Base-by-base conservation (phyloP, 495 filamentous ascomycete genomes). In the Neurospora sp. region DNA sequence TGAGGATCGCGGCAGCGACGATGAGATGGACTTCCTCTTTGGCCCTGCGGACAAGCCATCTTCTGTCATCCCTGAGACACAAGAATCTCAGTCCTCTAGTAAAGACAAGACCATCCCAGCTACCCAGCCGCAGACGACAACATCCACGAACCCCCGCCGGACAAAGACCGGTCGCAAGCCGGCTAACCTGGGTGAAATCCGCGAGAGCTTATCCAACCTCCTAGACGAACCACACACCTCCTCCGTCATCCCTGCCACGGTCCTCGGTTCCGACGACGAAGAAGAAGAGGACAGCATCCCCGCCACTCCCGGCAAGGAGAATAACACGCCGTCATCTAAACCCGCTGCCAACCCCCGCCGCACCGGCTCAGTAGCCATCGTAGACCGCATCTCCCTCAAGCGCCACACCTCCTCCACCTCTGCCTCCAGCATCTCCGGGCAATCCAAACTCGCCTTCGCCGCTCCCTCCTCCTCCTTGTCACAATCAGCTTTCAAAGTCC, bases 341-440 rank as follows among this genome's bases (percentile, higher is more conserved):
- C 27, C 27, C 27, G 27, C 27, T 27, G 27, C 27, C 27, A 75
- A 75, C 74, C 82, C 81, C 27, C 82, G 81, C 5, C 79, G 77
- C 22, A 82, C 85, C 70, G 74, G 73, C 14, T 80, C 82, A 3
- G 80, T 83, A 18, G 78, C 83, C 31, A 86, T 94, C 71, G 88
- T 98, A 70, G 93, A 98, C 82, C 93, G 95, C 72, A 89, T 97
- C 68, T 88, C 89, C 68, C 86, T 96, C 42, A 91, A 93, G 75
- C 91, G 69, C 85, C 86, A 75, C 6, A 86, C 86, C 53, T 79
- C 35, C 72, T 80, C 86, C 74, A 83, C 87, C 14, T 80, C 86
- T 48, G 81, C 74, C 44, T 81, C 81, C 37, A 77, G 74, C 4
- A 38, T 7, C 5, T 69, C 72, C 37, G 73, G 42, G 39, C 85